Conservation (phyloP, 768 basidiomycete species). For the Arthromyces matolae region DNA sequence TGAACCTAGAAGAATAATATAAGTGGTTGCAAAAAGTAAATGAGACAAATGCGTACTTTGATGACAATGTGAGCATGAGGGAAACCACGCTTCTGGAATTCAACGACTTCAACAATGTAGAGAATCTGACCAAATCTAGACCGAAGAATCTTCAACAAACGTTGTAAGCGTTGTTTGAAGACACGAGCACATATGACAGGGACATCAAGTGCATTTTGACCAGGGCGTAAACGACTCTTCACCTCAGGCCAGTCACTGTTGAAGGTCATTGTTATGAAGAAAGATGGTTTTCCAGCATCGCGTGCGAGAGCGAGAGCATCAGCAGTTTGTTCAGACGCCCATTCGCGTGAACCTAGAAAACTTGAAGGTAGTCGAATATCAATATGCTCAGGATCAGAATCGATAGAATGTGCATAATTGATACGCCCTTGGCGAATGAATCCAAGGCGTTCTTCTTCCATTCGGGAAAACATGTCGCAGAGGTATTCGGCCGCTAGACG, state of each 20-base stretch:
- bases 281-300: neutral
- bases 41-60: conserved; percentile 1
- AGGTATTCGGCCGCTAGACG: neutral
- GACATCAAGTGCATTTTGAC: neutral
- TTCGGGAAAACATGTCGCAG: neutral
- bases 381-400: neutral
- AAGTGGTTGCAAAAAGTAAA: neutral
- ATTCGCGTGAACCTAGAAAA: neutral
- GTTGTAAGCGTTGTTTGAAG: neutral
- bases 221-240: neutral
- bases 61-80: conserved; percentile 1
- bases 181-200: neutral
- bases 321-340: neutral
- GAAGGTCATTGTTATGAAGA: neutral
- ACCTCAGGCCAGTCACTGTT: neutral
- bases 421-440: neutral
- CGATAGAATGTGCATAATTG: neutral
- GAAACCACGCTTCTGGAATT: neutral
- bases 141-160: neutral
- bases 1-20: neutral
- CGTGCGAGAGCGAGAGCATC: neutral
- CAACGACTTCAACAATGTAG: neutral
- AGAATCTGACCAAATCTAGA: neutral
- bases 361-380: neutral
- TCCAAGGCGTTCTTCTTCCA: neutral